Evolutionary conservation across 768 basidiomycete species (phyloP).

Genomic region (Mrakia blollopis): DNA sequence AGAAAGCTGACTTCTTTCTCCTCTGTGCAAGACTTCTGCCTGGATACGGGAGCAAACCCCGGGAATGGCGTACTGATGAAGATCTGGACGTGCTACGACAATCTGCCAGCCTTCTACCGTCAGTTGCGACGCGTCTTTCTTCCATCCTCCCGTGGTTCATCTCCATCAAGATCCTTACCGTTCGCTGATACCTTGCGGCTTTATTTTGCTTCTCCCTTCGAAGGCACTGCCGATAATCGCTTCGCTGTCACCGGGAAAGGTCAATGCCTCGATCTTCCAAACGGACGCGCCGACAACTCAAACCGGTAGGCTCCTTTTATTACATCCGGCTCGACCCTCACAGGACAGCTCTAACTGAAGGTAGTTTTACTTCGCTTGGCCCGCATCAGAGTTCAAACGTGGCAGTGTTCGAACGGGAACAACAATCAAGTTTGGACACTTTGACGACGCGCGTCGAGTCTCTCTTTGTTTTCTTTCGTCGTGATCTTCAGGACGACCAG

Average conservation of each 20-base stretch:
- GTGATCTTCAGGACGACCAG: too few species aligned
- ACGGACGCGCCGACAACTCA: not conserved
- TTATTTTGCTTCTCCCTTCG: not conserved
- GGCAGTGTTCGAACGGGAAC: too few species aligned
- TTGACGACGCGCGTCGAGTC: too few species aligned
- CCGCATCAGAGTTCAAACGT: too few species aligned
- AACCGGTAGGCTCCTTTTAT: too few species aligned
- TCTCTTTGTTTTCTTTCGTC: too few species aligned
- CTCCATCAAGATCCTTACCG: not conserved
- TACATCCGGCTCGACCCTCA: too few species aligned
- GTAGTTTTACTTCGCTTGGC: too few species aligned
- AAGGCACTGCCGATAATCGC: not conserved
- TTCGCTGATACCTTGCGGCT: too few species aligned
- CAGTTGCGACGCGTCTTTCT: not conserved
- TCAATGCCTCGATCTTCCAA: slow-evolving; percentile 8
- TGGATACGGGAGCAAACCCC: not conserved
- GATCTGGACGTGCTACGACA: slow-evolving; percentile 21
- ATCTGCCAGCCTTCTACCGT: not conserved
- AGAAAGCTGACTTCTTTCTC: not conserved
- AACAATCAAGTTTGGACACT: too few species aligned
- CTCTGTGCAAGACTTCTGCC: not conserved
- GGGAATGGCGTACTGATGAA: not conserved
- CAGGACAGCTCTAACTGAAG: too few species aligned
- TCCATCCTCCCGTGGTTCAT: not conserved
- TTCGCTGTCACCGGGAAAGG: slow-evolving; percentile 2